Percentiles rank a stretch among this genome's conserved stretches.
phyloP scores from a whole-genome alignment of 2,329 filamentous ascomycete species.

The Microdochium bolleyi region DNA sequence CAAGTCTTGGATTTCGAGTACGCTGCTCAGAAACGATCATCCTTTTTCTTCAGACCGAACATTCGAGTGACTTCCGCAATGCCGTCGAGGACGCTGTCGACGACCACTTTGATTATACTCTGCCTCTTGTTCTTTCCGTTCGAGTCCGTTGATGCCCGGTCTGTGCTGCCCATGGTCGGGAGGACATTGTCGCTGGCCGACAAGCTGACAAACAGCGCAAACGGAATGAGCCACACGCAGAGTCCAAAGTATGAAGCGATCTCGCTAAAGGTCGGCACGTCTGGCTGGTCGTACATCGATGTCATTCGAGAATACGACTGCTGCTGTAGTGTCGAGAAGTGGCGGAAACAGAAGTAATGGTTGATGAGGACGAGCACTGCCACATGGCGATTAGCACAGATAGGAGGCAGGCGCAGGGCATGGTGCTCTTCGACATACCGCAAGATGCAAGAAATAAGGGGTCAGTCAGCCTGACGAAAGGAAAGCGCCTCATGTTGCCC shows the following conservation, averaged over 20 bases:
- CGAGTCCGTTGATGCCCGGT: conserved; percentile 41
- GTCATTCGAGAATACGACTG: conserved; percentile 48
- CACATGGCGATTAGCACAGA: conserved; percentile 10
- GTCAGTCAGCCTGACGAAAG: conserved; percentile 77
- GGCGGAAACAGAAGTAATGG: conserved; percentile 92
- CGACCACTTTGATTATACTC: conserved; percentile 58
- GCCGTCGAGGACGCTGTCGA: conserved; percentile 46
- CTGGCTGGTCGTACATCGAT: conserved; percentile 53
- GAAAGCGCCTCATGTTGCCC: conserved; percentile 71
- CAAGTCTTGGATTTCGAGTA: not conserved
- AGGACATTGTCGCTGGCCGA: conserved; percentile 93
- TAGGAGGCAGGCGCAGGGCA: not conserved
- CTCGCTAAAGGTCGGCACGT: conserved; percentile 79
- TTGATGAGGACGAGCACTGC: conserved; percentile 75
- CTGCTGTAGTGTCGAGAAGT: conserved; percentile 66
- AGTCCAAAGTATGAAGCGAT: conserved; percentile 94
- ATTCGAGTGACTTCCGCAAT: conserved; percentile 37
- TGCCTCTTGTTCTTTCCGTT: conserved; percentile 45
- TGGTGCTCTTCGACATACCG: conserved; percentile 39
- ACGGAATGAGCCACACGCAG: conserved; percentile 94
- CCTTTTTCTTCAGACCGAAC: conserved; percentile 31
- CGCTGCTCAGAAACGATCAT: conserved; percentile 23
- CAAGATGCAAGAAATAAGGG: conserved; percentile 82
- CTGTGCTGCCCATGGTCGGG: conserved; percentile 74
- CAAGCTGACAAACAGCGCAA: conserved; percentile 87